Percentiles rank a stretch among this genome's conserved stretches.
phyloP scores from a whole-genome alignment of 345 rosid genomes.

The Populus nigra region DNA sequence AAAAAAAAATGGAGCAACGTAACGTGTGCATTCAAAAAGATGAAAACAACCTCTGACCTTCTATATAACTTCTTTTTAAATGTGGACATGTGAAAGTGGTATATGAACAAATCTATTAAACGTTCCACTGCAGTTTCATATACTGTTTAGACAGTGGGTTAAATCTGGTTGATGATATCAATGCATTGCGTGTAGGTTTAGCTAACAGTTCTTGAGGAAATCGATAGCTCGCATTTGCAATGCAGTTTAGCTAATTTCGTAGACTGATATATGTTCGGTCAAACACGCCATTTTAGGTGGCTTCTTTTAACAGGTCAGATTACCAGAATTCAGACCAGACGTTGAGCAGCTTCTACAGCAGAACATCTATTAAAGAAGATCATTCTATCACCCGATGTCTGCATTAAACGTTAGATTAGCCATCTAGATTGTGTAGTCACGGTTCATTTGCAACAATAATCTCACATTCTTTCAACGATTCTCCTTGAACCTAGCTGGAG shows the following conservation, averaged over 20 bases:
- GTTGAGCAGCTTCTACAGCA: neutral
- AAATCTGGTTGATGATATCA: neutral
- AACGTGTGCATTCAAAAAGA: neutral
- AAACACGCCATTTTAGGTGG: neutral
- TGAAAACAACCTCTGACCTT: too few species aligned
- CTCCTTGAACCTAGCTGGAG: neutral
- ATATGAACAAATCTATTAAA: too few species aligned
- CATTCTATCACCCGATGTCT: neutral
- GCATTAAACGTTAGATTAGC: neutral
- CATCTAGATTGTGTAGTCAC: neutral
- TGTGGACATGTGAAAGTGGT: too few species aligned
- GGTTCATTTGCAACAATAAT: neutral
- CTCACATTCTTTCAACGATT: neutral
- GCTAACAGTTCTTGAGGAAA: neutral
- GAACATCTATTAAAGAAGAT: neutral
- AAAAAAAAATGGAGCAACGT: too few species aligned
- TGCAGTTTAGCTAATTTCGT: neutral
- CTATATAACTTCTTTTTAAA: too few species aligned
- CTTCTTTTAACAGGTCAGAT: neutral
- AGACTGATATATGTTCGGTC: neutral
- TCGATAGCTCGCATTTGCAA: neutral
- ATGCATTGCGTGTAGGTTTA: neutral
- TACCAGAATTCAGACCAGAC: neutral
- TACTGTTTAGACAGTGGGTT: neutral
- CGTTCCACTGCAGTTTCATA: neutral